Evolutionary conservation across 1,284 basidiomycete genomes (phyloP).

Genomic region (Leccinum holopus): DNA sequence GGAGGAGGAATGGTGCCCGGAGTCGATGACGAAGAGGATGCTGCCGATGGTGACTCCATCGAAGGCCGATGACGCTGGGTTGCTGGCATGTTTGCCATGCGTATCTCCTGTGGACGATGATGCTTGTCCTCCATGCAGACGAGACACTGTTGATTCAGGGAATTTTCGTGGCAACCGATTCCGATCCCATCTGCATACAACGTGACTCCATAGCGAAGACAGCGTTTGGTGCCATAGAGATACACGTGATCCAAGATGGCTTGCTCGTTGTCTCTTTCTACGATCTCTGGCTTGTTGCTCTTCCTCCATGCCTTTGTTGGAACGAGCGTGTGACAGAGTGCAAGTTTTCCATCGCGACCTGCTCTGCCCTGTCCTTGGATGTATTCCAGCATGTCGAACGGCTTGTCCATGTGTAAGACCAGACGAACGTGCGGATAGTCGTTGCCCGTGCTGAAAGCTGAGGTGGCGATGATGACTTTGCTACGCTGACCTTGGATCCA

Average conservation of each 20-base stretch:
- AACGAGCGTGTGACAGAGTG: not conserved
- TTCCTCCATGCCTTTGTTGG: not conserved
- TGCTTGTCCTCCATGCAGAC: not conserved
- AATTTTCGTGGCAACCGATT: not conserved
- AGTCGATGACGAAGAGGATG: too few relatives aligned
- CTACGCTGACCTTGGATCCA: not conserved
- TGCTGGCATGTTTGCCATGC: not conserved
- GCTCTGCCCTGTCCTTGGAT: conserved; percentile 14
- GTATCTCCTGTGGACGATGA: not conserved
- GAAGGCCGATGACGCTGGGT: too few relatives aligned
- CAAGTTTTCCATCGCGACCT: not conserved
- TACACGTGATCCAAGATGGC: not conserved
- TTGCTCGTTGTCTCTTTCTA: not conserved
- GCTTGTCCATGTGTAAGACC: not conserved
- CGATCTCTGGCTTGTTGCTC: not conserved
- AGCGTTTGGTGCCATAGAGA: not conserved
- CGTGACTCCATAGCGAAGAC: conserved; percentile 6
- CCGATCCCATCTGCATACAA: not conserved
- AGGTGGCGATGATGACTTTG: conserved; percentile 1
- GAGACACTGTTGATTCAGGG: not conserved
- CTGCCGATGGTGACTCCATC: too few relatives aligned
- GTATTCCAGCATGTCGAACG: conserved; percentile 7
- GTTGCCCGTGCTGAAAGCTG: conserved; percentile 12
- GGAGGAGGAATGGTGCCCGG: too few relatives aligned
- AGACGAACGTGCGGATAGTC: not conserved